A percentile compares a stretch with the other conserved stretches of the same genome.
phyloP scores from a whole-genome alignment of 1,284 basidiomycete species.

The Nidula niveotomentosa region DNA sequence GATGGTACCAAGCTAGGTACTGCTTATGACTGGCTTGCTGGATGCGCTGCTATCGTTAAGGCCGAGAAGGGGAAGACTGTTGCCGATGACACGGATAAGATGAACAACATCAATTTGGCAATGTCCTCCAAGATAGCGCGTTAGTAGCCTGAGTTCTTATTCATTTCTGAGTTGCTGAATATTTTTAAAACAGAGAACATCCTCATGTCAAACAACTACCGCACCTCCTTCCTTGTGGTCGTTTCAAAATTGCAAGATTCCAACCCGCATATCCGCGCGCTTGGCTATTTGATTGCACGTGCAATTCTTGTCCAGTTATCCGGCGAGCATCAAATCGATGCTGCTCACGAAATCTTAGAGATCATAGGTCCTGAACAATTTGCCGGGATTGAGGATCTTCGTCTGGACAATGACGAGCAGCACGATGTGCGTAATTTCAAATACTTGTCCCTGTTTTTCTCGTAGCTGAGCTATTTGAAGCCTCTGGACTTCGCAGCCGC shows the following conservation, averaged over 20 bases:
- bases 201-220: constrained; percentile 42
- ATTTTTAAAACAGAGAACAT: constrained; percentile 53
- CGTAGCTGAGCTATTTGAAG: constrained; percentile 20
- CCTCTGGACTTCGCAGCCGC: constrained; percentile 40
- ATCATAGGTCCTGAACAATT: constrained; percentile 45
- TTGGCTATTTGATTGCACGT: constrained; percentile 61
- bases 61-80: constrained; percentile 30
- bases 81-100: constrained; percentile 37
- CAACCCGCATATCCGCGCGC: constrained; percentile 49
- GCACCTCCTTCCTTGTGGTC: constrained; percentile 39
- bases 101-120: constrained; percentile 50
- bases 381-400: constrained; percentile 41
- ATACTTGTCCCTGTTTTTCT: constrained; percentile 1
- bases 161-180: background rate
- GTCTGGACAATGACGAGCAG: constrained; percentile 35
- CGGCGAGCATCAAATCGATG: constrained; percentile 55
- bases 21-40: constrained; percentile 40
- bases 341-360: constrained; percentile 48
- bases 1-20: background rate
- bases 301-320: constrained; percentile 53
- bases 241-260: constrained; percentile 46
- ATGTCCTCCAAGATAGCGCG: constrained; percentile 64
- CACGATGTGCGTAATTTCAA: constrained; percentile 35
- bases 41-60: constrained; percentile 44
- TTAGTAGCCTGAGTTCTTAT: constrained; percentile 29